phyloP scores from a whole-genome alignment of 176 grass and related monocot species.

The Eragrostis nindensis region DNA sequence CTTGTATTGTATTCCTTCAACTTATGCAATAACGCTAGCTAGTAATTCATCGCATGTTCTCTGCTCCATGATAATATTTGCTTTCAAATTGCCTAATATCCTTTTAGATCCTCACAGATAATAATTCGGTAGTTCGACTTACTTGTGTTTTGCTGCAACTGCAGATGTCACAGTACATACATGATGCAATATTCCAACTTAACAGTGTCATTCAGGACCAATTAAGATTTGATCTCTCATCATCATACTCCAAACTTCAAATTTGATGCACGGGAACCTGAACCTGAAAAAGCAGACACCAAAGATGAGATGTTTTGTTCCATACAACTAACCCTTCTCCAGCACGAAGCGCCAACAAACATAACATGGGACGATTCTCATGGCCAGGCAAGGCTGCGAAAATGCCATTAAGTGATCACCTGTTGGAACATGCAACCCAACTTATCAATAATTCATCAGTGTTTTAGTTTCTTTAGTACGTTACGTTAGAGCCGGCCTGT shows the following conservation, averaged over 20 bases:
- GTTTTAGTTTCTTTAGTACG: slow-evolving; percentile 14
- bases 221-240: background rate
- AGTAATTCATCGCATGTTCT: background rate
- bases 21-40: slow-evolving; percentile 4
- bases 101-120: background rate
- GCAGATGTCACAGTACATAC: background rate
- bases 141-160: background rate
- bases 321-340: slow-evolving; percentile 1
- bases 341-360: slow-evolving; percentile 39
- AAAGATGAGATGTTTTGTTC: slow-evolving; percentile 46
- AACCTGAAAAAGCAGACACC: slow-evolving; percentile 41
- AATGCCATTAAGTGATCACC: slow-evolving; percentile 32
- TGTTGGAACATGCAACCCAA: slow-evolving; percentile 36
- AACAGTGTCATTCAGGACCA: background rate
- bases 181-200: background rate
- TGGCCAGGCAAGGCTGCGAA: slow-evolving; percentile 19
- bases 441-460: slow-evolving; percentile 41
- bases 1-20: background rate
- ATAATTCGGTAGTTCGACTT: background rate
- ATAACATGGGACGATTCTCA: slow-evolving; percentile 63
- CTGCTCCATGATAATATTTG: background rate
- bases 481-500: background rate
- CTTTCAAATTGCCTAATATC: background rate
- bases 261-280: slow-evolving; percentile 20
- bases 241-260: background rate